phyloP scores from a whole-genome alignment of 1,284 basidiomycete species.

The Volvariella surrecta region DNA sequence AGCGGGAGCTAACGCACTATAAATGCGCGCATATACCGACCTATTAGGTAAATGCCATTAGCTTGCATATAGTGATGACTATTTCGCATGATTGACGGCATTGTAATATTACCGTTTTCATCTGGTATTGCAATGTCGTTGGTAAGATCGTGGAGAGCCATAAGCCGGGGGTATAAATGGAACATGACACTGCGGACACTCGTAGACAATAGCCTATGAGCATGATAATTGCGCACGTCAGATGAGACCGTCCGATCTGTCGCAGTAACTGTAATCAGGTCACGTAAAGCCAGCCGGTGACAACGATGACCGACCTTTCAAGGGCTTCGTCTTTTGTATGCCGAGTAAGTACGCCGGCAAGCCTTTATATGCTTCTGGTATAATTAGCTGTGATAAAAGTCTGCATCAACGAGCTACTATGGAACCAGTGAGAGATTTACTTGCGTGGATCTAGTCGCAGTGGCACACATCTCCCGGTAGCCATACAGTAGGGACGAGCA shows the following conservation, averaged over 20 bases:
- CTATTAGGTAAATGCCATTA: slow-evolving; percentile 87
- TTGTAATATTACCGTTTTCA: slow-evolving; percentile 47
- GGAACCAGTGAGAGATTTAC: slow-evolving; percentile 26
- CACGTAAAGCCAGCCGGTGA: background rate
- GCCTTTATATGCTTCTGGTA: slow-evolving; percentile 91
- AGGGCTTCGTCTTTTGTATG: slow-evolving; percentile 84
- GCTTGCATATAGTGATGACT: slow-evolving; percentile 87
- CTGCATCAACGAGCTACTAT: slow-evolving; percentile 4
- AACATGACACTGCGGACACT: slow-evolving; percentile 67
- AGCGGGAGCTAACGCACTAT: slow-evolving; percentile 1
- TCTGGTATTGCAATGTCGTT: slow-evolving; percentile 68
- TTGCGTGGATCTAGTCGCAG: slow-evolving; percentile 76
- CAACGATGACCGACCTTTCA: slow-evolving; percentile 60
- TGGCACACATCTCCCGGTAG: slow-evolving; percentile 88
- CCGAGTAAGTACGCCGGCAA: slow-evolving; percentile 82
- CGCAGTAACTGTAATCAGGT: slow-evolving; percentile 5
- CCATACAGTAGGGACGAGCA: slow-evolving; percentile 81
- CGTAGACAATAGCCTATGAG: slow-evolving; percentile 69
- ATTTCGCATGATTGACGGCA: slow-evolving; percentile 79
- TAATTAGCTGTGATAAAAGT: slow-evolving; percentile 57
- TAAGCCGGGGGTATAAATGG: slow-evolving; percentile 83
- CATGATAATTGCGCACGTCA: slow-evolving; percentile 87
- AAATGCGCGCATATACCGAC: slow-evolving; percentile 31
- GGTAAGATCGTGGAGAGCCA: slow-evolving; percentile 84
- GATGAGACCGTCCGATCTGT: slow-evolving; percentile 81